phyloP scores from a whole-genome alignment of 495 filamentous ascomycete species.

The Xylaria grammica region DNA sequence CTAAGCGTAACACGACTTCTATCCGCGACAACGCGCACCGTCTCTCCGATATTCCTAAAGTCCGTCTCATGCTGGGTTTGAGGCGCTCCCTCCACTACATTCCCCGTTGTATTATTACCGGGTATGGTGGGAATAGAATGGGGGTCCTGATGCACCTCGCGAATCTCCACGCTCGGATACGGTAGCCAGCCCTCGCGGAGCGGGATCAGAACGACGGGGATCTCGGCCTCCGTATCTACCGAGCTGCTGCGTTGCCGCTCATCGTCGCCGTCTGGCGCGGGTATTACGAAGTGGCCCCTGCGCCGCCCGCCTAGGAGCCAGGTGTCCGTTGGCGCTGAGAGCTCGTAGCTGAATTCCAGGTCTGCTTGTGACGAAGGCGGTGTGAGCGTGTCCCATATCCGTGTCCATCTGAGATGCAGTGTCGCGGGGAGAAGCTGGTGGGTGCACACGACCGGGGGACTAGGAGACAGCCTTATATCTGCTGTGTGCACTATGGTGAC shows the following conservation, averaged over 20 bases:
- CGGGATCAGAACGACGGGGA: slow-evolving; percentile 75
- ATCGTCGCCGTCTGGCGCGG: slow-evolving; percentile 28
- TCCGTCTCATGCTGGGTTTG: slow-evolving; percentile 71
- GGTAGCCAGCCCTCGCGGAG: slow-evolving; percentile 75
- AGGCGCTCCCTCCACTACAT: background rate
- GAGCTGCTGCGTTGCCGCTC: slow-evolving; percentile 50
- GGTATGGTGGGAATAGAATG: slow-evolving; percentile 16
- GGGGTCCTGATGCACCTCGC: slow-evolving; percentile 55
- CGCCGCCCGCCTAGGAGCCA: slow-evolving; percentile 87
- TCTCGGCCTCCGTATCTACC: slow-evolving; percentile 51
- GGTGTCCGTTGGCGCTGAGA: slow-evolving; percentile 73
- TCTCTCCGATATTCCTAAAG: slow-evolving; percentile 75
- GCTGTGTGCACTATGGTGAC: slow-evolving; percentile 85
- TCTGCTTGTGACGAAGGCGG: slow-evolving; percentile 50
- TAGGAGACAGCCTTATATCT: slow-evolving; percentile 57
- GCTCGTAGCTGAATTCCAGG: slow-evolving; percentile 82
- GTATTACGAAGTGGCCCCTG: slow-evolving; percentile 75
- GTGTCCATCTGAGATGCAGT: slow-evolving; percentile 75
- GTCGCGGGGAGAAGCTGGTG: slow-evolving; percentile 75
- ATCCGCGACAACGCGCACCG: slow-evolving; percentile 76
- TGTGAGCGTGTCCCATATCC: slow-evolving; percentile 70
- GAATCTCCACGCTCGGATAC: slow-evolving; percentile 80
- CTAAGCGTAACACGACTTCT: slow-evolving; percentile 77
- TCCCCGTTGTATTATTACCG: slow-evolving; percentile 19
- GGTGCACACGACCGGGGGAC: slow-evolving; percentile 55